Conservation (phyloP, 192 early-diverging fungal species). For the Coemansia sp. region DNA sequence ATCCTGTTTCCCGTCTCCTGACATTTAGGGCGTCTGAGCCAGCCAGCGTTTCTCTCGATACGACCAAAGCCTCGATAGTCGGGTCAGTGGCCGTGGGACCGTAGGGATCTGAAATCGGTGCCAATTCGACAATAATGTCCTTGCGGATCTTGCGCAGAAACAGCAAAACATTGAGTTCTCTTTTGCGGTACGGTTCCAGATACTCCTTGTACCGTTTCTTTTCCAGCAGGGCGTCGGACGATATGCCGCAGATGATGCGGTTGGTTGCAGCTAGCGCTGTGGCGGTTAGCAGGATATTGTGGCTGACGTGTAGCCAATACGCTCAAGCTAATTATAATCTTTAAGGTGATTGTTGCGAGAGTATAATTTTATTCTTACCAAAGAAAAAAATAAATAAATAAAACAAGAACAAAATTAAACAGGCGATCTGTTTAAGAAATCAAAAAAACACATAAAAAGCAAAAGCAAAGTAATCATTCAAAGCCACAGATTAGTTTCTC, state of each 20-base stretch:
- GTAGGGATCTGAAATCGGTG: constrained; percentile 76
- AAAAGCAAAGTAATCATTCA: neutral
- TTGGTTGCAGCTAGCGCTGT: constrained; percentile 68
- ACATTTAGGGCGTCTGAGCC: constrained; percentile 80
- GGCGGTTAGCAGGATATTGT: constrained; percentile 89
- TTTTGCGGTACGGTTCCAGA: constrained; percentile 66
- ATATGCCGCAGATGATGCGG: constrained; percentile 72
- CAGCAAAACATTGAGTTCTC: constrained; percentile 59
- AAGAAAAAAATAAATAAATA: neutral
- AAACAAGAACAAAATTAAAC: too few species aligned
- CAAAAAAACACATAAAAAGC: neutral
- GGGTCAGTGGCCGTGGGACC: constrained; percentile 81
- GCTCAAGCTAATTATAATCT: too few species aligned
- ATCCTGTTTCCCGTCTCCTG: constrained; percentile 59
- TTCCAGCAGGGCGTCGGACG: constrained; percentile 63
- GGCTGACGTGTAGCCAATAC: constrained; percentile 90
- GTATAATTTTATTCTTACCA: too few species aligned
- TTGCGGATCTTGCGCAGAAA: constrained; percentile 62
- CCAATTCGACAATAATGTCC: constrained; percentile 55
- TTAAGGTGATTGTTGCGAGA: too few species aligned
- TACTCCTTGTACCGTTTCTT: constrained; percentile 70
- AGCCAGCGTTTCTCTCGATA: constrained; percentile 75
- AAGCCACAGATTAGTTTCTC: neutral
- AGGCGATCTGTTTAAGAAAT: neutral
- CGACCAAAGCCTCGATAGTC: constrained; percentile 76